Conservation (phyloP, 768 basidiomycete genomes). For the Leucocoprinus birnbaumii region DNA sequence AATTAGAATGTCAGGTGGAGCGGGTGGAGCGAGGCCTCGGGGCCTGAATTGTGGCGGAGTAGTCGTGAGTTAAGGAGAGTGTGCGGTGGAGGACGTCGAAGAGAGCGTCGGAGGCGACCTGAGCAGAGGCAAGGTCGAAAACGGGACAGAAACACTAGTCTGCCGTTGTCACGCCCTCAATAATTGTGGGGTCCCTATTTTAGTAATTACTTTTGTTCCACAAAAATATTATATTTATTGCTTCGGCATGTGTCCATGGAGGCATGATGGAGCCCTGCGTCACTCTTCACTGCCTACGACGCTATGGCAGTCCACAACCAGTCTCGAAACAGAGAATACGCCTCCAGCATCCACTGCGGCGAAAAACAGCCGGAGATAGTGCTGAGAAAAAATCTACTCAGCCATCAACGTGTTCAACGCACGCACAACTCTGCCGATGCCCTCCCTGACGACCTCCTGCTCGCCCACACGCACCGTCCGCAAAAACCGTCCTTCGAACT, state of each 20-base stretch:
- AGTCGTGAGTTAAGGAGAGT: slow-evolving; percentile 4
- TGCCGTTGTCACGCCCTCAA: slow-evolving; percentile 9
- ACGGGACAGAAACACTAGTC: neutral
- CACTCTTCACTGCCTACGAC: too few relatives aligned
- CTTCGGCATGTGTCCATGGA: too few relatives aligned
- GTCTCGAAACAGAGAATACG: neutral
- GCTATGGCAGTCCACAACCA: too few relatives aligned
- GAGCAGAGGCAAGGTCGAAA: neutral
- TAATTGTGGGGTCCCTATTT: neutral
- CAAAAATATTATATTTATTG: neutral
- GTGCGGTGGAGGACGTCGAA: too few relatives aligned
- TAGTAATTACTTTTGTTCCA: slow-evolving; percentile 5
- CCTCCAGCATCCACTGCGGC: neutral
- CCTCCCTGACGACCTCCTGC: slow-evolving; percentile 49
- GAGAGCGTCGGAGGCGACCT: neutral
- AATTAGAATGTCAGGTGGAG: neutral
- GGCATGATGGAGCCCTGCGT: too few relatives aligned
- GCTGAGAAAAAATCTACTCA: slow-evolving; percentile 1
- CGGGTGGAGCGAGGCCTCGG: neutral
- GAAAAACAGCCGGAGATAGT: neutral
- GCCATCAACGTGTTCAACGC: slow-evolving; percentile 56
- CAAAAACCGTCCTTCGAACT: slow-evolving; percentile 76
- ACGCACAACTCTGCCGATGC: slow-evolving; percentile 61
- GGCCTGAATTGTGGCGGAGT: neutral
- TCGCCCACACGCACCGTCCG: slow-evolving; percentile 44